Base-by-base conservation (phyloP, 257 asterid species). In the Euphrasia confusa region DNA sequence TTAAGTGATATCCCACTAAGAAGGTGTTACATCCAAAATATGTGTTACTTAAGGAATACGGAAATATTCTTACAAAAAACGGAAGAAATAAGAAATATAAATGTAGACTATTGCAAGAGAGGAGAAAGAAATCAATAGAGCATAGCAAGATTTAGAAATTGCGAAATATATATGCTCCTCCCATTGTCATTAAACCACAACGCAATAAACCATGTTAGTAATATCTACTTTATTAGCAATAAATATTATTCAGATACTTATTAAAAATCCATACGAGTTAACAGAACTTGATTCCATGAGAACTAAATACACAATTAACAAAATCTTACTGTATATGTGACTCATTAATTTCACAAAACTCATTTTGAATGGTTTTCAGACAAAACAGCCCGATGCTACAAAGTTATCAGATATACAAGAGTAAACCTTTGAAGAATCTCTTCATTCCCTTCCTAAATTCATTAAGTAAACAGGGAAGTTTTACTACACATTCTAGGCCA, bases 341-440 rank as follows among this genome's bases (percentile, higher is more conserved):
- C 37, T 45, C 57, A 14, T 71, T 26, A 7, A 67, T 27, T 39
- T 61, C 54, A 71, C 24, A 59, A 42, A 52, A 58, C 75, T 60
- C 18, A 4, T 26, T 24, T 13, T 1, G 7, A 32, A 33, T 10
- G 9, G 40, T 39, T 37, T 6, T 27, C 8, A 4, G 9, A 45
- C 42, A 50, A 54, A 55, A 54, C 17, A 15, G 6, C 11, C 45
- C 44, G 15, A 40, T 30, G 37, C 21, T 48, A 21, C 24, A 0
- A 14, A 18, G 35, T 32, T 49, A 40, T 11, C 40, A 18, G 33
- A 35, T 60, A 42, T 14, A 39, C 27, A n/a, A 58, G 58, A 56
- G 70, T 21, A 66, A 44, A 63, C 2, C 64, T 33, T 35, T 30
- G 54, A 62, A 59, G 50, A 35, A 32, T 68, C 30, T 61, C 24